Conservation (phyloP, 2,329 filamentous ascomycete species). For the Paraphaeosphaeria minitans region DNA sequence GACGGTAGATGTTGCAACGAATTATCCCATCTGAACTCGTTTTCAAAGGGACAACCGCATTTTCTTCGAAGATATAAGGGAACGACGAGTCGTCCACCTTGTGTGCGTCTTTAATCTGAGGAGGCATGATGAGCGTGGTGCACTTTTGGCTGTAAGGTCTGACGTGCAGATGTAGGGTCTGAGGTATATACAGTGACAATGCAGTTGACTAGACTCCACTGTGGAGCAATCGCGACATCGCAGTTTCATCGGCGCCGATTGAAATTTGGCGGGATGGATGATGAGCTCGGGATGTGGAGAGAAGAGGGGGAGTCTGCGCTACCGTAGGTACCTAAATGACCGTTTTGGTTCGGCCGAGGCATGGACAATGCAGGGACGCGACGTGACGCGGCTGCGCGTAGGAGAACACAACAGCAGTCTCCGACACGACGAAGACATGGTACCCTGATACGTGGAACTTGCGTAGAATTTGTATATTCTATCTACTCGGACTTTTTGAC, state of each 20-base stretch:
- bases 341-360: neutral
- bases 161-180: neutral
- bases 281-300: constrained; percentile 9
- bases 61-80: constrained; percentile 57
- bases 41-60: constrained; percentile 54
- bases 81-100: constrained; percentile 43
- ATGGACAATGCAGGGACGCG: neutral
- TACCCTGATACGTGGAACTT: neutral
- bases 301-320: neutral
- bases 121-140: constrained; percentile 26
- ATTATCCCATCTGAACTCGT: constrained; percentile 48
- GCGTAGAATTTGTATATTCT: neutral
- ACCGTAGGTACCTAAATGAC: too few relatives aligned
- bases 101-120: constrained; percentile 40
- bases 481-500: constrained; percentile 34
- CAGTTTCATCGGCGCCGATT: neutral
- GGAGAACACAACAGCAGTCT: neutral
- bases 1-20: constrained; percentile 58
- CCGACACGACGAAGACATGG: neutral
- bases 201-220: neutral
- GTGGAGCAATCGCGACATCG: neutral
- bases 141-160: neutral
- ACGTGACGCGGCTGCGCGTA: neutral
- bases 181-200: neutral
- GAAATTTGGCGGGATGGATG: neutral